These are phyloP conservation scores for Gomphus bonarii DNA, from an alignment of 1,284 basidiomycete species.

Conservation along the genomic window DNA sequence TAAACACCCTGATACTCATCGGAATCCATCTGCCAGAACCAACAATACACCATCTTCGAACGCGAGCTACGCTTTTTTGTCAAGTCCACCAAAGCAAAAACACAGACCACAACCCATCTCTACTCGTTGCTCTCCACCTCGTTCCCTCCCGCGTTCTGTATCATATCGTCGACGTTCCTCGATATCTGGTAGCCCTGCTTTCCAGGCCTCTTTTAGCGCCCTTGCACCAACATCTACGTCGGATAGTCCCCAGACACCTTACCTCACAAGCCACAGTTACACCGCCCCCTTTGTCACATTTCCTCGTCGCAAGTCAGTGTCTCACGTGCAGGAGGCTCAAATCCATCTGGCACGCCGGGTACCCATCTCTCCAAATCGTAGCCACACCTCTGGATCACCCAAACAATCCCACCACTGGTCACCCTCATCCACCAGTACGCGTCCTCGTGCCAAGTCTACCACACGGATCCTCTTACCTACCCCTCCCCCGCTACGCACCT, in stretches of 20 bases:
- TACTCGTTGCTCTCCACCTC: background rate
- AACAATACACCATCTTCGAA: background rate
- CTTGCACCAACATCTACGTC: background rate
- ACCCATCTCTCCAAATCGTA: background rate
- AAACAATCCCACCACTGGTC: background rate
- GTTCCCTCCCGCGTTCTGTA: background rate
- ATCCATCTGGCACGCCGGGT: background rate
- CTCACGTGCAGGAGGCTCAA: background rate
- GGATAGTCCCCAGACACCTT: background rate
- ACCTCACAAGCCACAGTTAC: background rate
- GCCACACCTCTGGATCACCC: background rate
- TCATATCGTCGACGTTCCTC: background rate
- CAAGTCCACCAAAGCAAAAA: background rate
- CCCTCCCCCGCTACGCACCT: background rate
- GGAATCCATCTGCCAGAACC: background rate
- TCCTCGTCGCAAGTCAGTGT: background rate
- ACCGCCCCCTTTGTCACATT: background rate
- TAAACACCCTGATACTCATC: background rate
- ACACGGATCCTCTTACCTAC: background rate
- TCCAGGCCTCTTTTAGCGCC: background rate
- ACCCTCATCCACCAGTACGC: background rate
- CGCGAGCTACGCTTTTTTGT: background rate
- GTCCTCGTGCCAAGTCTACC: background rate
- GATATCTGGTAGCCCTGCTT: background rate
- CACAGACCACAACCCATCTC: conserved; percentile 5